These are phyloP conservation scores for Acanthamoeba castellanii DNA, from an alignment of 208 protist species.

Conservation along the genomic window DNA sequence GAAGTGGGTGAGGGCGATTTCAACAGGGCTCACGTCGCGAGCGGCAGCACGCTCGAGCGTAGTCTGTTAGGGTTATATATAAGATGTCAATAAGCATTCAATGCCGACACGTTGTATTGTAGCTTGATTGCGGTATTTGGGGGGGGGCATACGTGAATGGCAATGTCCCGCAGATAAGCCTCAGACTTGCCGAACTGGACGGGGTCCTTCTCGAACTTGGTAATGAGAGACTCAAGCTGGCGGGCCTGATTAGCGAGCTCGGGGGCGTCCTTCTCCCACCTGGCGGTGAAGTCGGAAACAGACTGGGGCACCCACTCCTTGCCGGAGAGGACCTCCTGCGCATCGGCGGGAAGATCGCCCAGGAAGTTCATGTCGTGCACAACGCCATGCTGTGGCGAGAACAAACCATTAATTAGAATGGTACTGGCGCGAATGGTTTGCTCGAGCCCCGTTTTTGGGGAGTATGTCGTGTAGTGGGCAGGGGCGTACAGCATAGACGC, in stretches of 20 bases:
- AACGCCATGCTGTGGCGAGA: slow-evolving; percentile 31
- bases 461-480: background rate
- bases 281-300: background rate
- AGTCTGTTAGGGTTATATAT: background rate
- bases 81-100: no score
- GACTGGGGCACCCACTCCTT: background rate
- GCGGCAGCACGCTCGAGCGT: background rate
- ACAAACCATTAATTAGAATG: background rate
- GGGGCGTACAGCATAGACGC: slow-evolving; percentile 23
- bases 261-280: slow-evolving; percentile 20
- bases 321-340: background rate
- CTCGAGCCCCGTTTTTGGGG: background rate
- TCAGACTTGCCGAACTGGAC: background rate
- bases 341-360: background rate
- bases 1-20: background rate
- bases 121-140: no score
- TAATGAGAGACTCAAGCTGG: background rate
- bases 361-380: slow-evolving; percentile 55
- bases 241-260: background rate
- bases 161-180: slow-evolving; percentile 24
- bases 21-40: background rate
- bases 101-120: no score
- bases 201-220: background rate
- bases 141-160: background rate
- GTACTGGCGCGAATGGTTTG: no score